Conservation (phyloP, 148 eudicot genomes). For the Nepenthes mirabilis region DNA sequence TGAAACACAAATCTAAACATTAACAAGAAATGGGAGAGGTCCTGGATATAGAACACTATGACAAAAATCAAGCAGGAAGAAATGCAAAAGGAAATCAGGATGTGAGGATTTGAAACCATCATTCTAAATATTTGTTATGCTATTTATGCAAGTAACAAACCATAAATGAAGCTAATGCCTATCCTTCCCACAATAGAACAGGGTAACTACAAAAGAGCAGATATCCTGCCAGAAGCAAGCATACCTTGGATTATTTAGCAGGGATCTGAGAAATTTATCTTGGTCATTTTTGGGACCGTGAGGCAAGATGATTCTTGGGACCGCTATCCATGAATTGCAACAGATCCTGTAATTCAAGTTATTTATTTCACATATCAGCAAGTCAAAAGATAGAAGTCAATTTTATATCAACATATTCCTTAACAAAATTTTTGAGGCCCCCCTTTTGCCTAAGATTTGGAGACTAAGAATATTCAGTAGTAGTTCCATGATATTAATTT, state of each 20-base stretch:
- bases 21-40: too few relatives aligned
- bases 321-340: constrained; percentile 8
- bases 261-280: constrained; percentile 5
- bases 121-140: too few relatives aligned
- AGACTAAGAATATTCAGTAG: not conserved
- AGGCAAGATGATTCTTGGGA: constrained; percentile 7
- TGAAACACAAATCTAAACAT: too few relatives aligned
- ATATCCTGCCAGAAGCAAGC: not conserved
- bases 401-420: not conserved
- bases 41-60: too few relatives aligned
- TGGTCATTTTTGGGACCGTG: constrained; percentile 9
- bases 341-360: constrained; percentile 4
- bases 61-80: too few relatives aligned
- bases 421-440: not conserved
- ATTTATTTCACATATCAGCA: not conserved
- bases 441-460: not conserved
- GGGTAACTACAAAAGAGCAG: not conserved
- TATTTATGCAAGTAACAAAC: too few relatives aligned
- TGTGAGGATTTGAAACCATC: too few relatives aligned
- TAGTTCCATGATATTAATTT: not conserved
- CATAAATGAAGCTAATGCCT: too few relatives aligned
- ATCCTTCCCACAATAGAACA: not conserved
- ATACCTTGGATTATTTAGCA: constrained; percentile 6
- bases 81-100: too few relatives aligned
- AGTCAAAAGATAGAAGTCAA: not conserved